phyloP scores from a whole-genome alignment of 768 basidiomycete species.

The Suillus spraguei region DNA sequence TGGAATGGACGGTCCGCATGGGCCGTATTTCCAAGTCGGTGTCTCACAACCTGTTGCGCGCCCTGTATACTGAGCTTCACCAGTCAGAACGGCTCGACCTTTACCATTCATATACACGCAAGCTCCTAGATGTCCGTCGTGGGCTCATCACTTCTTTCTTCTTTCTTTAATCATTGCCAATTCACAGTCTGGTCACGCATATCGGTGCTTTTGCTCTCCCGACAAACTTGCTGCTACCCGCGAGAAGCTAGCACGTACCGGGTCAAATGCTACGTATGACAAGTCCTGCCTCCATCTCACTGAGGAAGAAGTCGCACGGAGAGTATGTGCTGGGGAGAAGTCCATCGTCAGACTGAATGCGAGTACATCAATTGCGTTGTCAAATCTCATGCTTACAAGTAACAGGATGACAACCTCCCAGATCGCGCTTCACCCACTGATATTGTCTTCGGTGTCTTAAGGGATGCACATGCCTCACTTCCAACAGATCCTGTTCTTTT shows the following conservation, averaged over 20 bases:
- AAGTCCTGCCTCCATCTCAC: constrained; percentile 84
- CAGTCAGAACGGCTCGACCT: constrained; percentile 90
- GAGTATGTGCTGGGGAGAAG: constrained; percentile 73
- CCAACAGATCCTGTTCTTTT: constrained; percentile 90
- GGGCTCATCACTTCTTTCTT: not conserved
- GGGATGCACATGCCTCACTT: constrained; percentile 75
- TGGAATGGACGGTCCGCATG: constrained; percentile 70
- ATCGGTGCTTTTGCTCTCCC: constrained; percentile 91
- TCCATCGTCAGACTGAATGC: constrained; percentile 90
- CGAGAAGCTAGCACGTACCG: constrained; percentile 66
- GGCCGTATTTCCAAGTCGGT: constrained; percentile 84
- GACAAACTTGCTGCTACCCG: constrained; percentile 70
- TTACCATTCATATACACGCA: constrained; percentile 73
- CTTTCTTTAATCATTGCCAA: not conserved
- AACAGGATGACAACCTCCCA: constrained; percentile 62
- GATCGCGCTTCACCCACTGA: constrained; percentile 55
- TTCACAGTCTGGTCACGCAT: constrained; percentile 79
- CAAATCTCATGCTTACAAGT: constrained; percentile 10
- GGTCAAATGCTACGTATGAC: constrained; percentile 86
- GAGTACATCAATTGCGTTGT: constrained; percentile 22
- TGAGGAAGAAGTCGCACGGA: constrained; percentile 80
- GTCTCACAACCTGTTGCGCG: not conserved
- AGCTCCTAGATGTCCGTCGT: constrained; percentile 69
- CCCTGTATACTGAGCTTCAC: constrained; percentile 11
- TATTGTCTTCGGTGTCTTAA: constrained; percentile 74